These are phyloP conservation scores for Agroathelia rolfsii DNA, from an alignment of 1,284 basidiomycete species.

Conservation along the genomic window DNA sequence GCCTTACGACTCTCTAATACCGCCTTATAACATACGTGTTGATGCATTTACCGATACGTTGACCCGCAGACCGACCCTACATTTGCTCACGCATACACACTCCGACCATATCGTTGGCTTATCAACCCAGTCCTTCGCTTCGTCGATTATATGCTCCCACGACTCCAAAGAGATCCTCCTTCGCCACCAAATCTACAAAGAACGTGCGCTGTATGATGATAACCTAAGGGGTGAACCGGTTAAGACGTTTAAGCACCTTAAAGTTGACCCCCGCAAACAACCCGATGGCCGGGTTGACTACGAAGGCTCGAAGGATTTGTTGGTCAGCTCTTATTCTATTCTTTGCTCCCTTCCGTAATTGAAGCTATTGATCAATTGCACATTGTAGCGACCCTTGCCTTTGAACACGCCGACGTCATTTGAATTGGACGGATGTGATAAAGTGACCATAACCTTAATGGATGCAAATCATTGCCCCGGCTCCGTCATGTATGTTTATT, in stretches of 20 bases:
- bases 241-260: conserved; percentile 61
- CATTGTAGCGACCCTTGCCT: conserved; percentile 35
- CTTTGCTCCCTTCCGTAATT: neutral
- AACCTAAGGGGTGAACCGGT: conserved; percentile 44
- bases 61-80: conserved; percentile 43
- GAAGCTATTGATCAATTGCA: conserved; percentile 4
- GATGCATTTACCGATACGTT: conserved; percentile 55
- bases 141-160: conserved; percentile 60
- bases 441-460: conserved; percentile 68
- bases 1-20: conserved; percentile 55
- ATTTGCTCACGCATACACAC: conserved; percentile 78
- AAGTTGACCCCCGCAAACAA: conserved; percentile 36
- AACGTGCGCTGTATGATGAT: conserved; percentile 45
- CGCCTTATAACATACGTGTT: conserved; percentile 69
- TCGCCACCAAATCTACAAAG: conserved; percentile 58
- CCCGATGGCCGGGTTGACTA: conserved; percentile 39
- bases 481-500: conserved; percentile 66
- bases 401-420: conserved; percentile 56
- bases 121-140: conserved; percentile 57
- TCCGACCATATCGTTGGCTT: conserved; percentile 72
- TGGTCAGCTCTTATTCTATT: conserved; percentile 32
- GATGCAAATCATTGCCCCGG: conserved; percentile 96
- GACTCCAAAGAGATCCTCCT: conserved; percentile 81
- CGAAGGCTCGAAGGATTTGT: conserved; percentile 48
- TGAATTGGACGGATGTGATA: conserved; percentile 46